phyloP scores from a whole-genome alignment of 345 rosid genomes.

The Eucalyptus guilfoylei region DNA sequence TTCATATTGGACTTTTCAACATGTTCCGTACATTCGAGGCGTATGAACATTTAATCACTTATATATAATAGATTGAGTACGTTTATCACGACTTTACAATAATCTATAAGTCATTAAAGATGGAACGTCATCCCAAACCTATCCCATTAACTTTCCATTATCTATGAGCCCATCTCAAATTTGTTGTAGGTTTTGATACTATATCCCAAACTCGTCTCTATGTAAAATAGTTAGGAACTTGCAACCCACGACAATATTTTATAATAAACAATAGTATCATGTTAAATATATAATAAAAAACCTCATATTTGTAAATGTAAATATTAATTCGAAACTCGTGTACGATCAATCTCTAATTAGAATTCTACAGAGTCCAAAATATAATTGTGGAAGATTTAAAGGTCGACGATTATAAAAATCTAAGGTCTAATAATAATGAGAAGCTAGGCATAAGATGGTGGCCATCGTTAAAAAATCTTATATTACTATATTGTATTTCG shows the following conservation, averaged over 20 bases:
- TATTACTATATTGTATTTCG: not conserved
- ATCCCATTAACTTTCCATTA: not conserved
- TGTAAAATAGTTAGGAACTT: not conserved
- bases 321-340: not conserved
- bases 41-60: not conserved
- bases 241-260: not conserved
- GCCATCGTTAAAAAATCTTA: not conserved
- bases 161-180: not conserved
- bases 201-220: not conserved
- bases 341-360: not conserved
- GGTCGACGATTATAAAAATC: no score
- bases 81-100: not conserved
- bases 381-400: not conserved
- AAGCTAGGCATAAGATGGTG: not conserved
- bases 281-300: not conserved
- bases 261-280: not conserved
- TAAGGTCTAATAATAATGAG: not conserved
- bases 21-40: fast-evolving
- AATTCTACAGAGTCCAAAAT: not conserved
- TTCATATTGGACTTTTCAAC: not conserved
- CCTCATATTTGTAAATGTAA: not conserved
- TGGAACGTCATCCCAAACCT: not conserved
- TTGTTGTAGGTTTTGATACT: not conserved
- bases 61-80: not conserved
- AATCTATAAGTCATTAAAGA: not conserved